Evolutionary conservation across 2,329 filamentous ascomycete genomes (phyloP), one percentile per base, ranked within the genome.

Genomic region (Neonectria sp.): DNA sequence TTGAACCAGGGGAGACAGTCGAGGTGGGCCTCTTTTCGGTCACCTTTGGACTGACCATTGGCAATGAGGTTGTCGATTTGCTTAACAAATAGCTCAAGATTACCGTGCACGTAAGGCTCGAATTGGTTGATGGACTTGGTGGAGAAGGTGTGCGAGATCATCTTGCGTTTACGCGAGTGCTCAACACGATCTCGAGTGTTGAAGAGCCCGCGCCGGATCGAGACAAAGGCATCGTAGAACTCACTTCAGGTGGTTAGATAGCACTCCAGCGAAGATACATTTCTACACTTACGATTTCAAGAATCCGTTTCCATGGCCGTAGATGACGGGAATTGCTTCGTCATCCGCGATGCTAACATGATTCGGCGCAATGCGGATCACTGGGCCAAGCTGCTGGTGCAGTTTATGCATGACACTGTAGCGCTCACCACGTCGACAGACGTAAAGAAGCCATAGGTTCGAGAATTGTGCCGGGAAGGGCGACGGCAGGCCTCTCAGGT

Each of bases 201-300:
- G 89, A 97, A 98, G 13, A 98, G 86, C 24, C 94, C 94, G 13
- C 93, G 89, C 57, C 88, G 89, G 76, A 97, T 97, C 13, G 93
- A 95, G 61, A 97, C 94, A 75, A 97, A 97, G 56, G 93, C 93
- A 76, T 97, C 94, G 75, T 97, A 97, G 82, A 95, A 97, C 3
- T 95, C 91, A 48, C 92, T 94, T 7, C 0, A 2, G 2, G 2
- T 12, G 13, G 57, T 75, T 11, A 75, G 60, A 3, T 5, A 0
- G 48, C 0, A 2, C 12, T 37, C 4, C 25, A 0, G 5, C 13
- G 3, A 3, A 2, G 15, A 11, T 15, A 0, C 1, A 4, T 17
- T 1, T 17, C 13, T 2, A 0, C 6, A 83, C 86, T 58, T 79
- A 92, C 87, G 90, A 84, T 79, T 94, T 94, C 65, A 93, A 76